Evolutionary conservation across 352 stramenopile species (phyloP), one percentile per base, ranked within the genome.

Genomic region (Achlya hypogyna): DNA sequence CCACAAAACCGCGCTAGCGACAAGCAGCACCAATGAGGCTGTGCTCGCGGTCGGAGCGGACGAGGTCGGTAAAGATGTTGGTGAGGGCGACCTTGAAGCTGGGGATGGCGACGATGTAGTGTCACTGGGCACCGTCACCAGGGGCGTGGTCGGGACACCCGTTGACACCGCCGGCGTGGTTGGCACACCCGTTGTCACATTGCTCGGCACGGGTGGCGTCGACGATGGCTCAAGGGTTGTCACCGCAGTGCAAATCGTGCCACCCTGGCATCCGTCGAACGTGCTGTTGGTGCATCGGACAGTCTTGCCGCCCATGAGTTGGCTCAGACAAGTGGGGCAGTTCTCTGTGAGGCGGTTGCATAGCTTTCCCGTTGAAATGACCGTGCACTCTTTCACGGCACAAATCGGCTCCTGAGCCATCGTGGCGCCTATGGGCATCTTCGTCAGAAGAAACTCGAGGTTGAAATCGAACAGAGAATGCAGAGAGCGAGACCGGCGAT

Each of bases 271-370:
- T 34, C 54, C 54, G 42, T 63, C 54, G 23, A 49, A 63, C 2
- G 54, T 63, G 0, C 28, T 14, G 23, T 49, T 63, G 8, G 54
- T 63, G 25, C 54, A 63, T 18, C 22, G 35, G 22, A 32, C 27
- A 1, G 34, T 49, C 27, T 49, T 23, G 54, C 54, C 54, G n/a
- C 54, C 54, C 53, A 62, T 62, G 35, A 27, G 23, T 8, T 49
- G 31, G 14, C 12, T 52, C 22, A 63, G 42, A 42, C 54, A 63
- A 3, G 29, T 49, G 18, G 54, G 54, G 42, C 54, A 63, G 54
- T 63, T 34, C 2, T 56, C 49, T 10, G 31, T 10, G 25, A 56
- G 31, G 20, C 49, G 49, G 31, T 56, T 56, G 49, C 49, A 56
- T 12, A 56, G 25, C 49, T 56, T 56, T 31, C 49, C 49, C 8